phyloP scores from a whole-genome alignment of 2,329 filamentous ascomycete species.

The Chaetomium sp. region DNA sequence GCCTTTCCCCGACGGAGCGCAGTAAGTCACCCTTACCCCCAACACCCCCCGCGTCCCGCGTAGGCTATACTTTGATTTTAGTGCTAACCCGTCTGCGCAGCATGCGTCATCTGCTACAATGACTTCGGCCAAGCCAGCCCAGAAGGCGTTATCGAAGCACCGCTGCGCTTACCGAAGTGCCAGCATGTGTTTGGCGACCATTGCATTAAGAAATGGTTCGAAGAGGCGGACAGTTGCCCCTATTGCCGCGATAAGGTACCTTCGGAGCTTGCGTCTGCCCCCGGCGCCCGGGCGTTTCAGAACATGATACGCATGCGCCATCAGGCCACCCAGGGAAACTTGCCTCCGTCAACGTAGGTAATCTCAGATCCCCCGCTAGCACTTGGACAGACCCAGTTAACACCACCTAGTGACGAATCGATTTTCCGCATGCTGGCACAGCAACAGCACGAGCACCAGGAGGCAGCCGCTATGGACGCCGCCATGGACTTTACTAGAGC shows the following conservation, averaged over 20 bases:
- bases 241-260: constrained; percentile 65
- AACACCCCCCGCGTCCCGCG: too few species aligned
- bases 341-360: background rate
- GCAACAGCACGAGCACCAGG: constrained; percentile 11
- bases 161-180: constrained; percentile 62
- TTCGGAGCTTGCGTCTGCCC: constrained; percentile 45
- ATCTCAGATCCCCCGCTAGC: too few species aligned
- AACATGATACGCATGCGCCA: constrained; percentile 18
- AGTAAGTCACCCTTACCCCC: constrained; percentile 43
- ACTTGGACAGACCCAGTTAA: background rate
- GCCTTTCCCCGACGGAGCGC: constrained; percentile 50
- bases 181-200: constrained; percentile 65
- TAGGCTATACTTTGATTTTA: background rate
- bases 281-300: constrained; percentile 17
- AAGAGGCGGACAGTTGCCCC: constrained; percentile 63
- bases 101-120: constrained; percentile 66
- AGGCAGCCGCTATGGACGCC: background rate
- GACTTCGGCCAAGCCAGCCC: constrained; percentile 60
- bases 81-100: constrained; percentile 41
- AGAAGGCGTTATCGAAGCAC: constrained; percentile 59
- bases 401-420: constrained; percentile 2
- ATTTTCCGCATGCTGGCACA: constrained; percentile 7
- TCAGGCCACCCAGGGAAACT: background rate
- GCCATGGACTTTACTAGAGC: background rate
- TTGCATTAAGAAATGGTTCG: constrained; percentile 67